phyloP scores from a whole-genome alignment of 1,284 basidiomycete species.

The Trichosporon inkin region DNA sequence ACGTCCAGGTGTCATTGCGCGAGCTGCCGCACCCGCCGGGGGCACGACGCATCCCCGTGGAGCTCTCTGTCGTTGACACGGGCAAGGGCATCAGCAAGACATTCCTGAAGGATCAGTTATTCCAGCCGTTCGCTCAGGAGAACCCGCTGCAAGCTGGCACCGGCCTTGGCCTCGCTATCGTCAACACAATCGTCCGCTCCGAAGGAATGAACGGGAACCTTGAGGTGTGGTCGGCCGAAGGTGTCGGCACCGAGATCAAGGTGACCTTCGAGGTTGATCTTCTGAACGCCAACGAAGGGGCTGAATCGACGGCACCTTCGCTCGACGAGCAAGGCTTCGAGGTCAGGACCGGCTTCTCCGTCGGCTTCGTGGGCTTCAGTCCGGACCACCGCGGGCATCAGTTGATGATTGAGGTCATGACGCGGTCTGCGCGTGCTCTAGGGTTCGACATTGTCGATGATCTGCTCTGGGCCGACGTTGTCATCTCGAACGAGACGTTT shows the following conservation, averaged over 20 bases:
- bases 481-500: slow-evolving; percentile 74
- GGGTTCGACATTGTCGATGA: slow-evolving; percentile 59
- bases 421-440: slow-evolving; percentile 74
- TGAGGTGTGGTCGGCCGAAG: slow-evolving; percentile 60
- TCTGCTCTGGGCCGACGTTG: slow-evolving; percentile 63
- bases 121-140: slow-evolving; percentile 90
- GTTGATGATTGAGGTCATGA: slow-evolving; percentile 62
- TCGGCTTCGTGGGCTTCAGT: slow-evolving; percentile 74
- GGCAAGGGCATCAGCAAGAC: slow-evolving; percentile 88
- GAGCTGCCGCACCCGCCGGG: slow-evolving; percentile 61
- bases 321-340: not conserved
- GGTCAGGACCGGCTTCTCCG: slow-evolving; percentile 53
- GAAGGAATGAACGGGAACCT: slow-evolving; percentile 78
- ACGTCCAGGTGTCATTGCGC: slow-evolving; percentile 77
- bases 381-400: slow-evolving; percentile 63
- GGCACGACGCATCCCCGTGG: slow-evolving; percentile 66
- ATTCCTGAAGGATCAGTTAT: slow-evolving; percentile 89
- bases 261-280: slow-evolving; percentile 76
- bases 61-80: slow-evolving; percentile 82
- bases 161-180: slow-evolving; percentile 92
- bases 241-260: slow-evolving; percentile 87
- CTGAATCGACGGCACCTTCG: not conserved
- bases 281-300: slow-evolving; percentile 15
- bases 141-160: slow-evolving; percentile 73
- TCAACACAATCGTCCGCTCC: slow-evolving; percentile 77